Evolutionary conservation across 1,284 basidiomycete species (phyloP), one percentile per base, ranked within the genome.

Genomic region (Rhizoctonia solani): DNA sequence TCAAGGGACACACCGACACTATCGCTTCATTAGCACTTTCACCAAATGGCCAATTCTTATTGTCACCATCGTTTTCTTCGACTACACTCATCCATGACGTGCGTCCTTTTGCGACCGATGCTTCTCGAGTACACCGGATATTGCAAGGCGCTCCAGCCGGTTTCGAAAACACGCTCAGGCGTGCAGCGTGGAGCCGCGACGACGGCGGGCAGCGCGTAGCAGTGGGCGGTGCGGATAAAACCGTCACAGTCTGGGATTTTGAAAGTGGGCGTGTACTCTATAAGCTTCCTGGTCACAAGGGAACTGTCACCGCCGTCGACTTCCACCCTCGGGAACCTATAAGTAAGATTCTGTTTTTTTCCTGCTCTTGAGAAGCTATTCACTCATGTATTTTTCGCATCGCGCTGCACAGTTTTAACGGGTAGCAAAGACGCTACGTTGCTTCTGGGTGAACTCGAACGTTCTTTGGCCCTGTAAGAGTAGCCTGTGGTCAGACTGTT

Each of bases 211-310:
- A 80, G 58, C 82, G 89, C 4, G 89, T 88, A 1, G 89, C 88
- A 4, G 87, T 92, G 0, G 90, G 90, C 44, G 90, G 90, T 41
- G 89, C 90, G 0, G 90, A 92, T 75, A 80, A 90, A 67, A 90
- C 87, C 81, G 92, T 97, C 34, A 93, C 90, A 63, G 88, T 98
- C 29, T 97, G 94, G 93, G 93, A 96, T 23, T 92, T 94, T 1
- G 92, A 95, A 72, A 92, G 85, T 71, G 87, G 85, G 13, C 88
- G 87, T 73, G 86, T 95, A 8, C 75, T 89, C 72, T 96, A 95
- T 81, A 95, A 96, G 89, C 82, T 97, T 58, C 93, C 94, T 41
- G 94, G 94, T 13, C 94, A 97, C 77, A 95, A 93, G 77, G 94
- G 94, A 13, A 95, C 93, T 0, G 93, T 96, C 6, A 93, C 91